A percentile compares a stretch with the other conserved stretches of the same genome.
These are phyloP conservation scores for Goffeauzyma gilvescens DNA, from an alignment of 768 basidiomycete genomes.

Conservation along the genomic window DNA sequence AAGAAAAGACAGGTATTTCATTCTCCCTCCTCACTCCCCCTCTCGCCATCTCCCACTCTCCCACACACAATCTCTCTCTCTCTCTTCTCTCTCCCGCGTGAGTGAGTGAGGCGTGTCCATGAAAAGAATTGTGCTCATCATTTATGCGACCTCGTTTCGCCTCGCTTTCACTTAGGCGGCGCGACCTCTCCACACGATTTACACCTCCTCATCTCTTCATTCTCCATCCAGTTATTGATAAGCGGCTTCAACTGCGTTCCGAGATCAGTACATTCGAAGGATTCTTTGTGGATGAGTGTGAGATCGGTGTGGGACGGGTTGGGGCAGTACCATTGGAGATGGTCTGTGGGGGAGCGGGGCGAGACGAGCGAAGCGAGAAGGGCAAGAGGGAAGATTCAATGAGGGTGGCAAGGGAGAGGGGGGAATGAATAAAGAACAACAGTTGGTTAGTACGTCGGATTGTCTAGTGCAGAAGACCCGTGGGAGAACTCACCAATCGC, in stretches of 20 bases:
- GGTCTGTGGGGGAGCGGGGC: conserved; percentile 40
- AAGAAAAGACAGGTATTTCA: too few relatives aligned
- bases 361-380: not conserved
- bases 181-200: conserved; percentile 49
- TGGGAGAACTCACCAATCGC: conserved; percentile 44
- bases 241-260: conserved; percentile 84
- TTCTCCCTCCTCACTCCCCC: too few relatives aligned
- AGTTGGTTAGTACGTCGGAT: too few relatives aligned
- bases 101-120: too few relatives aligned
- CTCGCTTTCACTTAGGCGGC: conserved; percentile 42
- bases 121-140: too few relatives aligned
- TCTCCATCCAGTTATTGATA: conserved; percentile 63
- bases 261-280: conserved; percentile 72
- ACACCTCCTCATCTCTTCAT: conserved; percentile 50
- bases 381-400: not conserved
- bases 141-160: too few relatives aligned
- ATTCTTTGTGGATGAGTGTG: conserved; percentile 62
- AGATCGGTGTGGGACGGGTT: conserved; percentile 41
- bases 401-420: not conserved
- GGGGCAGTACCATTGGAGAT: conserved; percentile 81
- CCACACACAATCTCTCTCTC: too few relatives aligned
- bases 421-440: conserved; percentile 1
- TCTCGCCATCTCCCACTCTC: too few relatives aligned
- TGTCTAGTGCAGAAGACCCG: not conserved
- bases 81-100: too few relatives aligned